Evolutionary conservation across 495 filamentous ascomycete species (phyloP), one percentile per base, ranked within the genome.

Genomic region (Penicillium malachiteum): DNA sequence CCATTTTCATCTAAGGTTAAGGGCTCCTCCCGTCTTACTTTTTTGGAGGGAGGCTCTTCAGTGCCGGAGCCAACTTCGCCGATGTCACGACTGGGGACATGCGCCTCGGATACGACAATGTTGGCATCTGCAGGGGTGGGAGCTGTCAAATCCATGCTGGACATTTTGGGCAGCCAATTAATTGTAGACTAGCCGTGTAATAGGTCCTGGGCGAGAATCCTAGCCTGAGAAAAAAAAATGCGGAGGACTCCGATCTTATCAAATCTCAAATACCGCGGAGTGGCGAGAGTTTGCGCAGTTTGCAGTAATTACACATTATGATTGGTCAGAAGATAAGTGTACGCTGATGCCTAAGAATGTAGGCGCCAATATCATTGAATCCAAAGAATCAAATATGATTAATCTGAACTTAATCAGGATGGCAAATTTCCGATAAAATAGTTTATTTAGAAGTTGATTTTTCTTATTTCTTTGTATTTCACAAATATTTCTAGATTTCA

Each of bases 31-130:
- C 87, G 52, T 63, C 78, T 88, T 34, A 78, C 71, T 45, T 81
- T 76, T 73, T 91, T 91, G 30, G 78, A 60, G 13, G 81, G 77
- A 35, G 78, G 78, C 55, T 83, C 81, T 47, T 76, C 68, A 16
- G 53, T 39, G 21, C 34, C 37, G 18, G 34, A 39, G 17, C 35
- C 35, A 38, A 38, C 33, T n/a, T 49, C 31, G 33, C 32, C 18
- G 34, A 37, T 37, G 16, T 59, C 58, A 37, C 64, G 62, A 50
- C 57, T 62, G 7, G 43, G 4, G 14, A 50, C 31, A 14, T 67
- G 56, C 10, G 39, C 17, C 44, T 59, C 37, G 12, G 48, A 34
- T 42, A 50, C 32, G 34, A 40, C 44, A 44, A 51, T 59, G 33
- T 32, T 35, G 32, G 59, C 51, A 31, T 49, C 21, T 1, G 35